phyloP scores from a whole-genome alignment of 306 rosid genomes.

The Vigna trinervia region DNA sequence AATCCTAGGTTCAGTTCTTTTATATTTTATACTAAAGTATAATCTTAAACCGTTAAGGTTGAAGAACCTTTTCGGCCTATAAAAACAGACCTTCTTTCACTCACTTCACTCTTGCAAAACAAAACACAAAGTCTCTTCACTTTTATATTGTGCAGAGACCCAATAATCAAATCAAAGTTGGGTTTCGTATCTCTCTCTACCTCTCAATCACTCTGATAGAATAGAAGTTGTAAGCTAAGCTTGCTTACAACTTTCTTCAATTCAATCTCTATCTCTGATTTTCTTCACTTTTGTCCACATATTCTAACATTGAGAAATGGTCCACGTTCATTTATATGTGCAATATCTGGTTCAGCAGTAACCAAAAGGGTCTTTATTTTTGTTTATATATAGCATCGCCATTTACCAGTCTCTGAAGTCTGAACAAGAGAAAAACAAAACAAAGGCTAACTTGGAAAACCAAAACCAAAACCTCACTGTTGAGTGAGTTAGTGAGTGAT shows the following conservation, averaged over 20 bases:
- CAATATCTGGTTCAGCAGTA: conserved; percentile 38
- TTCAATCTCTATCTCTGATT: conserved; percentile 21
- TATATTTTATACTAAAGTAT: not conserved
- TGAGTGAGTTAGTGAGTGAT: not conserved
- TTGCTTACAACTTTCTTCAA: not conserved
- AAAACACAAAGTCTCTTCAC: conserved; percentile 14
- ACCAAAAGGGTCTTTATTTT: conserved; percentile 47
- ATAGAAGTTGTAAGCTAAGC: conserved; percentile 6
- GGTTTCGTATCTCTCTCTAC: conserved; percentile 41
- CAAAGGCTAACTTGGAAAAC: conserved; percentile 1
- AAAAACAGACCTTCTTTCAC: conserved; percentile 1
- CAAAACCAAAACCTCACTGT: not conserved
- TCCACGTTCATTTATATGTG: conserved; percentile 21
- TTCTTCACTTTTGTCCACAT: not conserved
- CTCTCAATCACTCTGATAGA: not conserved
- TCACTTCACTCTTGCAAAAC: not conserved
- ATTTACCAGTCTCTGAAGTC: conserved; percentile 17
- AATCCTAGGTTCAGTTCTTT: not conserved
- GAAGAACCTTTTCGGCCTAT: conserved; percentile 6
- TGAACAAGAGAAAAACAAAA: conserved; percentile 22
- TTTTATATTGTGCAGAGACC: conserved; percentile 28
- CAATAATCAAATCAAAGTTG: conserved; percentile 58
- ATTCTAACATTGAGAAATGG: not conserved
- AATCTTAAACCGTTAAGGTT: not conserved
- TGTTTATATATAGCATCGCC: conserved; percentile 37